Percentiles rank a stretch among this genome's conserved stretches.
Evolutionary conservation across 805 yeast species (phyloP).

Genomic region (Saccharomyces eubayanus): DNA sequence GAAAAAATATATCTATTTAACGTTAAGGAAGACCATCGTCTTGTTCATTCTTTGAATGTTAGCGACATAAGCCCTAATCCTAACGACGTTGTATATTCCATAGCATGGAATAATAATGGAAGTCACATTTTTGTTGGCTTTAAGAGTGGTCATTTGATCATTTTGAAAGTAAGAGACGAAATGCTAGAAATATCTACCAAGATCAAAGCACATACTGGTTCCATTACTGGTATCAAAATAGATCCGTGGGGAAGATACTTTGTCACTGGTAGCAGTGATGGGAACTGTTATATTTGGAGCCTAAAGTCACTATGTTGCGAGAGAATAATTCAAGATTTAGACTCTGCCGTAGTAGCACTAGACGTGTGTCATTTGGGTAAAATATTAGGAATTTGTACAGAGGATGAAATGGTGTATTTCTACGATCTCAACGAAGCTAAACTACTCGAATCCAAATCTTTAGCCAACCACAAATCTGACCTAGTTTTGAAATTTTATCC

Average conservation of each 20-base stretch:
- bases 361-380: constrained; percentile 22
- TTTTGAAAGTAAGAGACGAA: constrained; percentile 7
- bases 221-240: constrained; percentile 38
- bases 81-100: constrained; percentile 23
- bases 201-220: constrained; percentile 42
- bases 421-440: constrained; percentile 11
- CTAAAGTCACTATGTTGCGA: constrained; percentile 11
- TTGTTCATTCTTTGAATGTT: constrained; percentile 6
- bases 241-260: constrained; percentile 47
- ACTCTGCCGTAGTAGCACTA: constrained; percentile 13
- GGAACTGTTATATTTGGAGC: constrained; percentile 23
- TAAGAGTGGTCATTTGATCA: constrained; percentile 38
- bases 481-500: constrained; percentile 20
- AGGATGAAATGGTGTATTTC: constrained; percentile 12
- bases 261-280: constrained; percentile 41
- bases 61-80: constrained; percentile 4
- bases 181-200: constrained; percentile 6
- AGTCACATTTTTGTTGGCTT: constrained; percentile 39
- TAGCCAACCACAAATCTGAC: constrained; percentile 7
- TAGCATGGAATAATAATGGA: constrained; percentile 30
- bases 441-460: constrained; percentile 2
- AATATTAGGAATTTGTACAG: constrained; percentile 16
- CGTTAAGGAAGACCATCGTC: constrained; percentile 28
- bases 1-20: constrained; percentile 34
- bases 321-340: constrained; percentile 10